Evolutionary conservation across 2,329 filamentous ascomycete genomes (phyloP).

Genomic region (Exophiala xenobiotica): DNA sequence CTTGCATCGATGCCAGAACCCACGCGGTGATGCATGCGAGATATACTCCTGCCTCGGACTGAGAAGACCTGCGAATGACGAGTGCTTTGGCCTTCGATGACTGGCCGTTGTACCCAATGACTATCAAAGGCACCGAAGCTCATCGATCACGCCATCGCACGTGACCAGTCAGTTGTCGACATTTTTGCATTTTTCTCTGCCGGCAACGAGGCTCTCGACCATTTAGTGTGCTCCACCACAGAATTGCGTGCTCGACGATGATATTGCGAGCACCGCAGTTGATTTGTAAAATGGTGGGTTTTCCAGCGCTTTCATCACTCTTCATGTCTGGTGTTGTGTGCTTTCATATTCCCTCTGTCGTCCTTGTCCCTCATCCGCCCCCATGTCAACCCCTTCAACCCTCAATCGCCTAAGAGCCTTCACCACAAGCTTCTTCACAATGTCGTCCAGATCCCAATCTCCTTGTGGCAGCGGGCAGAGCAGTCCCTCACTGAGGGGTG

Average conservation of each 20-base stretch:
- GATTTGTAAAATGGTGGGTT: constrained; percentile 27
- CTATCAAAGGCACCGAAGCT: not conserved
- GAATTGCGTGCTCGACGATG: constrained; percentile 28
- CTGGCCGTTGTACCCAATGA: not conserved
- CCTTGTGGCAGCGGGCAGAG: constrained; percentile 23
- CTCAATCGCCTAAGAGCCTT: constrained; percentile 2
- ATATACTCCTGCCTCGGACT: not conserved
- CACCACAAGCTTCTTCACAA: constrained; percentile 10
- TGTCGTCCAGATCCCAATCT: constrained; percentile 18
- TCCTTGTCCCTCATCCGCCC: constrained; percentile 9
- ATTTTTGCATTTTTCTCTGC: constrained; percentile 12
- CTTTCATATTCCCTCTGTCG: constrained; percentile 3
- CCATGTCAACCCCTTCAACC: not conserved
- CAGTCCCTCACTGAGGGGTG: constrained; percentile 37
- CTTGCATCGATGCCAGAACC: not conserved
- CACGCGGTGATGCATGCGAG: constrained; percentile 1
- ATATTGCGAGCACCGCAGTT: constrained; percentile 15
- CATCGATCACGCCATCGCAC: constrained; percentile 23
- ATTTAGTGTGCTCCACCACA: constrained; percentile 20
- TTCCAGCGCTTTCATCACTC: constrained; percentile 16
- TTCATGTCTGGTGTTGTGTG: constrained; percentile 1
- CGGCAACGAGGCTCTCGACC: constrained; percentile 21
- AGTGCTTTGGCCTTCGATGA: not conserved
- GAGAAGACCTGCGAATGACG: constrained; percentile 4
- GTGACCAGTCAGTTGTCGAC: constrained; percentile 10